A percentile compares a stretch with the other conserved stretches of the same genome.
phyloP scores from a whole-genome alignment of 1,284 basidiomycete genomes.

The Apiotrichum mycotoxinovorans region DNA sequence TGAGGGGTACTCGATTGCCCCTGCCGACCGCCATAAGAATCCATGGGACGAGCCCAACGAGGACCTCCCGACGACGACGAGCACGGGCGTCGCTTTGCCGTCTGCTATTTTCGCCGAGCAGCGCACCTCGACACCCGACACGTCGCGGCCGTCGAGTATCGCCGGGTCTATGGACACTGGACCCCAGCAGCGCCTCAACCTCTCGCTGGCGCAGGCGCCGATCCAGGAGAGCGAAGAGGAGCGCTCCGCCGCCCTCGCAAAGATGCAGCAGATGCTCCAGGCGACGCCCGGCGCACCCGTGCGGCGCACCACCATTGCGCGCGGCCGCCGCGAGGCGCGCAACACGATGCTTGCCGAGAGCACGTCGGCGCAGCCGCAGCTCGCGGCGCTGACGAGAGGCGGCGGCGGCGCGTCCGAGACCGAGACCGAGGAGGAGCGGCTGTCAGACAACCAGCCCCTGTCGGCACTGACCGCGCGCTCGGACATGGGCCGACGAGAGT shows the following conservation, averaged over 20 bases:
- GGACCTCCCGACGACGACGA: conserved; percentile 5
- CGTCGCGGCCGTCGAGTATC: neutral
- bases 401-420: neutral
- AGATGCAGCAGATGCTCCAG: conserved; percentile 53
- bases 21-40: conserved; percentile 52
- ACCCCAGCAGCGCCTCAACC: conserved; percentile 26
- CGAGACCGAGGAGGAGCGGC: neutral
- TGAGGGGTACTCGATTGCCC: conserved; percentile 56
- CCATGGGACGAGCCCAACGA: conserved; percentile 51
- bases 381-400: conserved; percentile 8
- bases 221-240: conserved; percentile 52
- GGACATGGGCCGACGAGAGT: conserved; percentile 25
- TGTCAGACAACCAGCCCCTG: neutral
- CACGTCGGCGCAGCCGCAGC: conserved; percentile 9
- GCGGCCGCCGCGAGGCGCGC: conserved; percentile 53
- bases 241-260: conserved; percentile 52
- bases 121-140: conserved; percentile 6
- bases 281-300: conserved; percentile 29
- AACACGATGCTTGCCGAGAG: conserved; percentile 47
- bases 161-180: neutral
- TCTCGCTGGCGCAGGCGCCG: conserved; percentile 49
- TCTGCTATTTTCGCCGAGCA: conserved; percentile 19
- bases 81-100: conserved; percentile 14
- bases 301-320: conserved; percentile 48
- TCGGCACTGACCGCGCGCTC: neutral